phyloP scores from a whole-genome alignment of 495 filamentous ascomycete species.

The Penicillium dipodomyicola region DNA sequence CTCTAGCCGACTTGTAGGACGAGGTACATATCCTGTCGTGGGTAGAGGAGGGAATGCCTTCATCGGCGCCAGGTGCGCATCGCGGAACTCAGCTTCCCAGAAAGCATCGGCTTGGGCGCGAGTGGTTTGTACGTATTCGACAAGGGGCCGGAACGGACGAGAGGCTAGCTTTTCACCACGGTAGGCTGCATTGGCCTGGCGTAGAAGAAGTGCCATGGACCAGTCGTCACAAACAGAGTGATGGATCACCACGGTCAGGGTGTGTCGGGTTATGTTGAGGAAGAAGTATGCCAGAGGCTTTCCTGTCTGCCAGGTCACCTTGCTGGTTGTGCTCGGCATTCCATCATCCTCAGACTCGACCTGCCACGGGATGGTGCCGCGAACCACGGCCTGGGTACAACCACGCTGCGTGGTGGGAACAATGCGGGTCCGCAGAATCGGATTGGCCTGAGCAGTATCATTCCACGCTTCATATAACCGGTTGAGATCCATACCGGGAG shows the following conservation, averaged over 20 bases:
- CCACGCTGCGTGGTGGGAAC: conserved; percentile 32
- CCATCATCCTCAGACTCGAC: conserved; percentile 5
- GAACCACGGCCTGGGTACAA: conserved; percentile 43
- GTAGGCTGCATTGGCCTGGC: conserved; percentile 16
- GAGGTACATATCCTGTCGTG: conserved; percentile 1
- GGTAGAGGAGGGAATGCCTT: conserved; percentile 10
- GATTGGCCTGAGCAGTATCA: conserved; percentile 27
- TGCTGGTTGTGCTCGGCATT: neutral
- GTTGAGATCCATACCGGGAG: conserved; percentile 29
- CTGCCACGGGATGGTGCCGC: conserved; percentile 32
- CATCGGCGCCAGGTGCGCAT: conserved; percentile 3
- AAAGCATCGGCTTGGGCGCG: neutral
- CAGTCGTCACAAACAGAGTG: conserved; percentile 22
- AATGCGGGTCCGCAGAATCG: conserved; percentile 47
- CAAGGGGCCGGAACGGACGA: conserved; percentile 19
- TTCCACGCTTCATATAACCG: conserved; percentile 44
- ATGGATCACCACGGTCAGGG: conserved; percentile 12
- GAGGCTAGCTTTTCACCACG: neutral
- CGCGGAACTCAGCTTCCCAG: conserved; percentile 10
- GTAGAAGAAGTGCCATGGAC: conserved; percentile 17
- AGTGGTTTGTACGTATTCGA: conserved; percentile 14
- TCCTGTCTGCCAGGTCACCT: conserved; percentile 4
- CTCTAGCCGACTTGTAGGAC: neutral
- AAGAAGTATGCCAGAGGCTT: conserved; percentile 10
- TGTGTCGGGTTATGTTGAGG: conserved; percentile 1